Conservation (phyloP, 1,139 yeast genomes). For the Saccharomycopsis crataegensis region DNA sequence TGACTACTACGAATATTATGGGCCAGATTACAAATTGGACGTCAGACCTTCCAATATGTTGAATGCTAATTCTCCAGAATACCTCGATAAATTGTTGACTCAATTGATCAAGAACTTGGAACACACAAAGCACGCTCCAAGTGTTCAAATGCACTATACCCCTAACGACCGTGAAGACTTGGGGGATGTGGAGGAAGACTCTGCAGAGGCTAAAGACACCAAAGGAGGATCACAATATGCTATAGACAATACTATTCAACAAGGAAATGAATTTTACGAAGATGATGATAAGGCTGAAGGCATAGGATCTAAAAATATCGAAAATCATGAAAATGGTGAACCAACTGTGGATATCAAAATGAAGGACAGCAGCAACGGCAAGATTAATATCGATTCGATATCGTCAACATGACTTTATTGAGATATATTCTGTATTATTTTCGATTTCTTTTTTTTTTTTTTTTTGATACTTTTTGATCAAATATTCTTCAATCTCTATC, state of each 20-base stretch:
- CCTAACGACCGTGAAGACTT: constrained; percentile 81
- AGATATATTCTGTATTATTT: background rate
- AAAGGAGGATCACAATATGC: constrained; percentile 87
- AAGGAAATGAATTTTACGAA: constrained; percentile 62
- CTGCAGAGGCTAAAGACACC: constrained; percentile 68
- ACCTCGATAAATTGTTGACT: constrained; percentile 74
- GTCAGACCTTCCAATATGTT: constrained; percentile 96
- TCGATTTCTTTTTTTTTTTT: background rate
- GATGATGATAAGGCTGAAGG: constrained; percentile 49
- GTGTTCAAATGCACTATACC: constrained; percentile 86
- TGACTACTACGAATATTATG: constrained; percentile 89
- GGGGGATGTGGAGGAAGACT: constrained; percentile 79
- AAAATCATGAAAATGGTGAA: background rate
- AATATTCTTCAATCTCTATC: background rate
- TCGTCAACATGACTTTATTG: background rate
- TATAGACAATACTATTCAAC: constrained; percentile 64
- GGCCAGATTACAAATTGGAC: constrained; percentile 87
- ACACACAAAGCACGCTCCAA: constrained; percentile 88
- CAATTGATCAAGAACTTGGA: constrained; percentile 75
- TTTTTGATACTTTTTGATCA: background rate
- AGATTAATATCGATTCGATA: constrained; percentile 1
- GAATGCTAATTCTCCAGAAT: constrained; percentile 92
- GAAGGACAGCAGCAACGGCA: background rate
- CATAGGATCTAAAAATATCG: constrained; percentile 23
- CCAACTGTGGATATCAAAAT: background rate